Conservation (phyloP, 2,329 filamentous ascomycete species). For the Ophiostoma sp. region DNA sequence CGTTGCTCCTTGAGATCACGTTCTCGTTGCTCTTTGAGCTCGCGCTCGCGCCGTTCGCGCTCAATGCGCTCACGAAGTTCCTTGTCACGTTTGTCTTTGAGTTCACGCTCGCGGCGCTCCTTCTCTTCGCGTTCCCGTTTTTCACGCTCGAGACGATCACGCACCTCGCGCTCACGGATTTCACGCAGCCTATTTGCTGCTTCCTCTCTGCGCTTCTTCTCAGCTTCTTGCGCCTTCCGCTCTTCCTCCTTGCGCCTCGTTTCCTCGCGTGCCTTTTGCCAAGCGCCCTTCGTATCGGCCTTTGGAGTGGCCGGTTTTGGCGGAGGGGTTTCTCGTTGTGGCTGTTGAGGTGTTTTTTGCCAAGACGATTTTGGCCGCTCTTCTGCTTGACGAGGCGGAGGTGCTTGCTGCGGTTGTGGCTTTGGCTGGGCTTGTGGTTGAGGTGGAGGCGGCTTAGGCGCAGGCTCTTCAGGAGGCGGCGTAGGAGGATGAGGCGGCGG, state of each 20-base stretch:
- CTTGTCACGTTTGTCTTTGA: slow-evolving; percentile 5
- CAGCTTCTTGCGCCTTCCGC: slow-evolving; percentile 55
- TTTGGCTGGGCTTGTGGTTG: slow-evolving; percentile 2
- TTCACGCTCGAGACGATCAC: slow-evolving; percentile 33
- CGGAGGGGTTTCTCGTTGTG: slow-evolving; percentile 26
- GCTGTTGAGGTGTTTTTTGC: slow-evolving; percentile 24
- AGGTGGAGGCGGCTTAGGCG: slow-evolving; percentile 4
- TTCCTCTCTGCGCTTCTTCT: slow-evolving; percentile 54
- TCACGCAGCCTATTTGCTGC: slow-evolving; percentile 42
- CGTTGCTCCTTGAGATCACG: slow-evolving; percentile 31
- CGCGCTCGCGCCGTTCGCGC: slow-evolving; percentile 32
- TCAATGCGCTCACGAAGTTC: slow-evolving; percentile 30
- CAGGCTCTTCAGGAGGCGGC: not conserved
- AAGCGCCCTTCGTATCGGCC: slow-evolving; percentile 45
- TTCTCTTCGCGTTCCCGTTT: slow-evolving; percentile 31
- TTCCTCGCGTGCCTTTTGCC: slow-evolving; percentile 66
- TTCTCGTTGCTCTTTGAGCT: slow-evolving; percentile 28
- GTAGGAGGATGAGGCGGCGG: not conserved
- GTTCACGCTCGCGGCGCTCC: slow-evolving; percentile 26
- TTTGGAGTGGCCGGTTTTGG: slow-evolving; percentile 28
- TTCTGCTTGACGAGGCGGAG: slow-evolving; percentile 18
- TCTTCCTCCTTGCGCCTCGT: slow-evolving; percentile 59
- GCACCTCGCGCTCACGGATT: slow-evolving; percentile 32
- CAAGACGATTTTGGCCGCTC: slow-evolving; percentile 29
- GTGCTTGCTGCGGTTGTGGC: slow-evolving; percentile 1